These are phyloP conservation scores for Cyberlindnera nakhonratchasimensis DNA, from an alignment of 805 yeast species.

Conservation along the genomic window DNA sequence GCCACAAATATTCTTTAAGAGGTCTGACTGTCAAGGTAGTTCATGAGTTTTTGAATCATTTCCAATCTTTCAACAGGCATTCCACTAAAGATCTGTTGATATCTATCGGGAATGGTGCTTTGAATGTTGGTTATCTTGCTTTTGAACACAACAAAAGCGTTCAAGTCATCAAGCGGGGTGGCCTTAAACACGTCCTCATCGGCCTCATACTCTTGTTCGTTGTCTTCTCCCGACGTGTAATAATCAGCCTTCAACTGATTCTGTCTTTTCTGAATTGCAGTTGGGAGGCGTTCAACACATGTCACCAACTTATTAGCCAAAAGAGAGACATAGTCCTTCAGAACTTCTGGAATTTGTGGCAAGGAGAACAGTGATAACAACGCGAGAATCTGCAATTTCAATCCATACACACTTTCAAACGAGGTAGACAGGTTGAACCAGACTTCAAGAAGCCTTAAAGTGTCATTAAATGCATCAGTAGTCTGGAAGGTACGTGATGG, in stretches of 20 bases:
- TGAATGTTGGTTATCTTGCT: slow-evolving; percentile 49
- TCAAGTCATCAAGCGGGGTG: slow-evolving; percentile 74
- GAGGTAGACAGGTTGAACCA: slow-evolving; percentile 58
- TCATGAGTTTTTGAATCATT: slow-evolving; percentile 4
- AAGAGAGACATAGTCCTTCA: slow-evolving; percentile 40
- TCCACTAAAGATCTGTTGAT: slow-evolving; percentile 33
- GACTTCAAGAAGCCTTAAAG: slow-evolving; percentile 47
- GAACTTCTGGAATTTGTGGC: slow-evolving; percentile 37
- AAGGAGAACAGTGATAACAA: slow-evolving; percentile 48
- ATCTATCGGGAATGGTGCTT: slow-evolving; percentile 42
- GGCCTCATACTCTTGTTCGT: slow-evolving; percentile 27
- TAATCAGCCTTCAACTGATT: slow-evolving; percentile 51
- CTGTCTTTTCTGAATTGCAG: slow-evolving; percentile 64
- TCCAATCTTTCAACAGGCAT: slow-evolving; percentile 30
- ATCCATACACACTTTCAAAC: slow-evolving; percentile 68
- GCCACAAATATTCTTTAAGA: not conserved
- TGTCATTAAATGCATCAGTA: slow-evolving; percentile 44
- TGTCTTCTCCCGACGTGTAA: slow-evolving; percentile 7
- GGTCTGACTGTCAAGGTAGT: slow-evolving; percentile 1
- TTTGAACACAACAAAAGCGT: slow-evolving; percentile 64
- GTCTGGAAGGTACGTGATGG: slow-evolving; percentile 51
- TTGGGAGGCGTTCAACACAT: slow-evolving; percentile 61
- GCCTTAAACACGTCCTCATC: slow-evolving; percentile 78
- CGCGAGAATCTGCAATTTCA: slow-evolving; percentile 70
- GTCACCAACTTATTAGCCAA: slow-evolving; percentile 49